Conservation (phyloP, 257 asterid species). For the Ballota nigra region DNA sequence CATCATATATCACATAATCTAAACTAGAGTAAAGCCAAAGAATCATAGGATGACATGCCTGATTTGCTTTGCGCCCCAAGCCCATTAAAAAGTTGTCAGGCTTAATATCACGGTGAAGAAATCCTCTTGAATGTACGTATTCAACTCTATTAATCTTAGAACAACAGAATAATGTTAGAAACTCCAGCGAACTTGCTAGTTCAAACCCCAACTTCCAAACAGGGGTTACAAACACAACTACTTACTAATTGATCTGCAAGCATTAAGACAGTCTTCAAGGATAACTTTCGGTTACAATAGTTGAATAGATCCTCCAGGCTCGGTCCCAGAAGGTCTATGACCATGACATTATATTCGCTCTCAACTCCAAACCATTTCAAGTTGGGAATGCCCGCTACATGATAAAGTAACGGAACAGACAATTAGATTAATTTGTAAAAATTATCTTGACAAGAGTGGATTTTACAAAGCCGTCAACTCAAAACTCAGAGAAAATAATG, state of each 20-base stretch:
- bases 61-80: constrained; percentile 97
- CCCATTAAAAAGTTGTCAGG: constrained; percentile 97
- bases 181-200: constrained; percentile 14
- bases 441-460: neutral
- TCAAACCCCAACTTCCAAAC: constrained; percentile 13
- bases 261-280: constrained; percentile 85
- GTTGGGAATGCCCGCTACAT: constrained; percentile 80
- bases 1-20: neutral
- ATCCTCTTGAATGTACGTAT: constrained; percentile 90
- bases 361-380: constrained; percentile 92
- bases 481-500: constrained; percentile 8
- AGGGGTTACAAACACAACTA: constrained; percentile 14
- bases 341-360: constrained; percentile 83
- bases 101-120: constrained; percentile 98
- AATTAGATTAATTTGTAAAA: constrained; percentile 12
- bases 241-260: constrained; percentile 92
- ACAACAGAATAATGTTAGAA: constrained; percentile 11
- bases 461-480: constrained; percentile 7
- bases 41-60: constrained; percentile 43
- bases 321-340: constrained; percentile 93
- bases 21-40: neutral
- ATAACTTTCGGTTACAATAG: constrained; percentile 76
- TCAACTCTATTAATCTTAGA: constrained; percentile 92
- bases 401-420: constrained; percentile 23
- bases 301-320: constrained; percentile 91